Conservation (phyloP, 2,329 filamentous ascomycete species). For the Xylaria arbuscula region DNA sequence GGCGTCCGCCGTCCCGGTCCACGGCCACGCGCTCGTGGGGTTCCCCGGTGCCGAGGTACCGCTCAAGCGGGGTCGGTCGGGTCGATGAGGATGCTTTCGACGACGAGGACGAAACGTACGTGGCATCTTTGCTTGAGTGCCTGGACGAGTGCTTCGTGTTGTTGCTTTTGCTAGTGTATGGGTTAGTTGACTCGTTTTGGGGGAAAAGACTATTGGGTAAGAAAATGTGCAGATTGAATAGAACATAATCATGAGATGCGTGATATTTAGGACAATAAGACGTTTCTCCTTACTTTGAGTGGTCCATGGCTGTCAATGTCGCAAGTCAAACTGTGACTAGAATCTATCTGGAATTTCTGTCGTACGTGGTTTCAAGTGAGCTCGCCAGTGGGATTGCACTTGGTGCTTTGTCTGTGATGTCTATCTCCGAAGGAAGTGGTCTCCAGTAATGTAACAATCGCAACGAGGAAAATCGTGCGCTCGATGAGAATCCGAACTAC, state of each 20-base stretch:
- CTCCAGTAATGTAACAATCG: not conserved
- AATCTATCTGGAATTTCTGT: not conserved
- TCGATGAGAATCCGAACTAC: not conserved
- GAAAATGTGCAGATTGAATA: not conserved
- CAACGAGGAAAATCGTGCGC: not conserved
- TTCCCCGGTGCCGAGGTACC: slow-evolving; percentile 19
- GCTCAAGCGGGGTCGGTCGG: slow-evolving; percentile 12
- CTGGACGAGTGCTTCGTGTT: not conserved
- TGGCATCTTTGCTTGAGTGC: not conserved
- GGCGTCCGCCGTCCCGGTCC: slow-evolving; percentile 3
- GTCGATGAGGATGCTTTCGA: not conserved
- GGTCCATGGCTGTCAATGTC: slow-evolving; percentile 15
- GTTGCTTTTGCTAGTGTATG: slow-evolving; percentile 6
- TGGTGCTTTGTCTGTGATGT: not conserved
- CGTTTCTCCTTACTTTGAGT: slow-evolving; percentile 14
- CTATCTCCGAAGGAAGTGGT: not conserved
- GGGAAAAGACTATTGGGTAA: not conserved
- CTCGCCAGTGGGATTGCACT: not conserved
- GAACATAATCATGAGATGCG: not conserved
- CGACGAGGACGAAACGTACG: slow-evolving; percentile 1
- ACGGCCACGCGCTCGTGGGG: slow-evolving; percentile 26
- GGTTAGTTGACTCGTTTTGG: not conserved
- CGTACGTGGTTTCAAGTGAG: not conserved
- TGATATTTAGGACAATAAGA: not conserved
- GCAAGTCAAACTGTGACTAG: no score